Base-by-base conservation (phyloP, 2,329 filamentous ascomycete species). In the Penicillium aurantiogriseum region DNA sequence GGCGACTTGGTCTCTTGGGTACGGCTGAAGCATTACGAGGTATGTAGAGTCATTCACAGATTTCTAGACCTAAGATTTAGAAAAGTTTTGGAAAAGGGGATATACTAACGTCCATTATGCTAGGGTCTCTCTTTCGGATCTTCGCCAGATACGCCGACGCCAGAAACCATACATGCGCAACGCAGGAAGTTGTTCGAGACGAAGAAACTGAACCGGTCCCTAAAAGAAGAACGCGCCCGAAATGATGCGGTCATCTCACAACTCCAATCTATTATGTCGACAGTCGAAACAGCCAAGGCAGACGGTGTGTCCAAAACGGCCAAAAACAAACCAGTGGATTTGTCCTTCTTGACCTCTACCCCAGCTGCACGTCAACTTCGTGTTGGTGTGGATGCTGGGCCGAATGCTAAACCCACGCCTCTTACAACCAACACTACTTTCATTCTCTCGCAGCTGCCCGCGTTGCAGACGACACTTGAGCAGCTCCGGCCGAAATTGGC, bases 21-120 rank as follows among this genome's bases (percentile, higher is more conserved):
- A 63, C 81, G 88, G 52, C 79, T 99, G 62, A 84, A 85, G 47
- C 93, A 97, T 80, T 97, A 99, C 77, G 86, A 92, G 73, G 90
- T 86, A 70, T 31, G 71, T 51, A 44, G 19, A 35, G 19, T 19
- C n/a, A 44, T 13, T 15, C 36, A 31, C 5, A 15, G 23, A 3
- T 25, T n/a, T 17, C 13, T 19, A 2, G 3, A 38, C 11, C 8
- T 23, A 23, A 1, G 23, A 5, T 23, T 23, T 23, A 4, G 4
- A 23, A 5, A 23, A 27, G 2, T 9, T 29, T 19, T 21, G 2
- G 25, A 46, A 44, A 40, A 53, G 5, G 49, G 33, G 6, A 2
- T 13, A 23, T 11, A 23, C 38, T 36, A 36, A 23, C 50, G 36
- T 13, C 38, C 39, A 8, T 33, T n/a, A 23, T 46, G 29, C 21